A percentile compares a stretch with the other conserved stretches of the same genome.
These are phyloP conservation scores for Tolypocladium paradoxum DNA, from an alignment of 2,329 filamentous ascomycete species.

Conservation along the genomic window DNA sequence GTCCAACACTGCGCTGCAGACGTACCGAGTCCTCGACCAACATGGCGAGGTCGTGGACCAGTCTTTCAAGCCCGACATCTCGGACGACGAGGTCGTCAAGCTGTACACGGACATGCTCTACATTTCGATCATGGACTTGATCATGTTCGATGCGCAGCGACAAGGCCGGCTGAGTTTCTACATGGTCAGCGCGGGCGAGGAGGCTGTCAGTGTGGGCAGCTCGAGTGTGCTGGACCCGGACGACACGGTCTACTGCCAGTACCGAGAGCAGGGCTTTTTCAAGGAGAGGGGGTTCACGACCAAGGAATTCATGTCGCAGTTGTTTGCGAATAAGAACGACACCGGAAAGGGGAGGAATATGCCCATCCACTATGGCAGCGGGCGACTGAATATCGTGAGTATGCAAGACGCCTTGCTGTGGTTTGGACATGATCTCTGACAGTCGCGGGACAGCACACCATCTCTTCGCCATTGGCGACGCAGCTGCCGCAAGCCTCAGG, in stretches of 20 bases:
- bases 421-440: neutral
- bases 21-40: slow-evolving; percentile 85
- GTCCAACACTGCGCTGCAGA: slow-evolving; percentile 66
- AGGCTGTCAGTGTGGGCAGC: slow-evolving; percentile 84
- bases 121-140: slow-evolving; percentile 79
- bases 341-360: slow-evolving; percentile 79
- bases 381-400: slow-evolving; percentile 69
- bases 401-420: neutral
- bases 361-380: slow-evolving; percentile 92
- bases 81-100: slow-evolving; percentile 49
- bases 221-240: slow-evolving; percentile 72
- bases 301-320: slow-evolving; percentile 86
- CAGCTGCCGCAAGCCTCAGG: slow-evolving; percentile 84
- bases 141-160: slow-evolving; percentile 96
- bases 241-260: slow-evolving; percentile 90
- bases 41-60: slow-evolving; percentile 75
- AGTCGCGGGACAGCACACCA: slow-evolving; percentile 53
- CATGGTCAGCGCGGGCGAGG: slow-evolving; percentile 92
- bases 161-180: slow-evolving; percentile 95
- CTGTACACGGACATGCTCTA: slow-evolving; percentile 57
- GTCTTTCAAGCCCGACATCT: slow-evolving; percentile 56
- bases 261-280: slow-evolving; percentile 87
- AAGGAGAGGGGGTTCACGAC: slow-evolving; percentile 79
- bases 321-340: slow-evolving; percentile 82
- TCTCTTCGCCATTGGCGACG: slow-evolving; percentile 73